Conservation (phyloP, 2,329 filamentous ascomycete genomes). For the Tolypocladium tropicale region DNA sequence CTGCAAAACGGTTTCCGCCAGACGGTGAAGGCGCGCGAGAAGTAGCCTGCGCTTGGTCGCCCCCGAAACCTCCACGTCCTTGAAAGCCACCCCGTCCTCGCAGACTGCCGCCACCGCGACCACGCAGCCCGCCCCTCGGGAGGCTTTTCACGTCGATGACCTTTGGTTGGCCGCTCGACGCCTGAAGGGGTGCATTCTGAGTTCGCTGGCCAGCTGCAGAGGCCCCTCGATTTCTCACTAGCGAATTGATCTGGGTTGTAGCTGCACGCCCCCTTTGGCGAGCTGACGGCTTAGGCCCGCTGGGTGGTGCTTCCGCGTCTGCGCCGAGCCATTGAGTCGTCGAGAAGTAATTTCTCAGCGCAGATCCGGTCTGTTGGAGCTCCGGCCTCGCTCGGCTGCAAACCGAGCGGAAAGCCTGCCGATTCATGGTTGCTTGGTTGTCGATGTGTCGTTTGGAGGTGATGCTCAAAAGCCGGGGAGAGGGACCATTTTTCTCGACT, state of each 20-base stretch:
- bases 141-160: slow-evolving; percentile 29
- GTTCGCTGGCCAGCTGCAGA: not conserved
- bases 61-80: slow-evolving; percentile 2
- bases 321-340: slow-evolving; percentile 24
- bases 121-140: slow-evolving; percentile 18
- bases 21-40: slow-evolving; percentile 1
- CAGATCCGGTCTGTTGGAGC: slow-evolving; percentile 17
- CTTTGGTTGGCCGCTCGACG: slow-evolving; percentile 14
- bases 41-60: not conserved
- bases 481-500: not conserved
- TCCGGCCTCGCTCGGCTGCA: slow-evolving; percentile 24
- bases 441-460: not conserved
- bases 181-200: not conserved
- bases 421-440: slow-evolving; percentile 21
- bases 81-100: slow-evolving; percentile 8
- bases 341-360: slow-evolving; percentile 23
- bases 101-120: slow-evolving; percentile 16
- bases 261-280: slow-evolving; percentile 23
- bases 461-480: not conserved
- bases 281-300: slow-evolving; percentile 11
- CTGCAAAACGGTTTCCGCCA: slow-evolving; percentile 9
- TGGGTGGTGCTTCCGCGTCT: slow-evolving; percentile 13
- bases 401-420: slow-evolving; percentile 26
- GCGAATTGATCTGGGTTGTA: slow-evolving; percentile 21
- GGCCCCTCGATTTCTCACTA: slow-evolving; percentile 13